Conservation (phyloP, 2,329 filamentous ascomycete species). For the Cytospora leucostoma region DNA sequence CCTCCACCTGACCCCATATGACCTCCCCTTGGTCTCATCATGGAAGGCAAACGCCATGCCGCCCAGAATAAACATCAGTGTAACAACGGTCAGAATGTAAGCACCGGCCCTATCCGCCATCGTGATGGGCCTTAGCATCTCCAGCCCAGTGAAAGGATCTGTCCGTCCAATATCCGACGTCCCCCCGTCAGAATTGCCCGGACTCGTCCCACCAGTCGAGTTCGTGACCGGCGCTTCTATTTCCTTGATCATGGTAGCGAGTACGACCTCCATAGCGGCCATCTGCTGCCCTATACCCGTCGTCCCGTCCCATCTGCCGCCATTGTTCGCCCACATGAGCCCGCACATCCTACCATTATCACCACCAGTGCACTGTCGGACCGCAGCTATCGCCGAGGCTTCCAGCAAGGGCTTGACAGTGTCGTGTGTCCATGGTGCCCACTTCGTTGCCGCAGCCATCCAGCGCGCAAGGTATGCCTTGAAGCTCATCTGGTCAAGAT, state of each 20-base stretch:
- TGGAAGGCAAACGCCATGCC: slow-evolving; percentile 23
- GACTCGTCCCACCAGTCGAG: slow-evolving; percentile 59
- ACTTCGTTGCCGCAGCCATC: slow-evolving; percentile 63
- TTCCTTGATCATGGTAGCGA: slow-evolving; percentile 59
- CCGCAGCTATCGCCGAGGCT: slow-evolving; percentile 59
- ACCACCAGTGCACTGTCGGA: slow-evolving; percentile 59
- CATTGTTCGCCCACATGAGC: slow-evolving; percentile 57
- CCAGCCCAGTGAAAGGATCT: slow-evolving; percentile 30
- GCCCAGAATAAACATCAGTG: slow-evolving; percentile 13
- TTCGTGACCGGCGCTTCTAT: slow-evolving; percentile 47
- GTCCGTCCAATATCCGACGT: slow-evolving; percentile 48
- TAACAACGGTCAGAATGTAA: slow-evolving; percentile 56
- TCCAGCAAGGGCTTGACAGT: slow-evolving; percentile 55
- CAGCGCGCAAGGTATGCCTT: slow-evolving; percentile 64
- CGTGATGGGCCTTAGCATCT: slow-evolving; percentile 46
- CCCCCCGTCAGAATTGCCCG: slow-evolving; percentile 44
- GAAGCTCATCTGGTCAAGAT: slow-evolving; percentile 62
- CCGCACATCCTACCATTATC: slow-evolving; percentile 60
- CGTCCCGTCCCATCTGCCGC: slow-evolving; percentile 55
- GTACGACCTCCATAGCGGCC: slow-evolving; percentile 65
- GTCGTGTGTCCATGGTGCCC: slow-evolving; percentile 60
- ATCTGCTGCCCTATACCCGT: slow-evolving; percentile 71
- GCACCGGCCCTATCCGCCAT: slow-evolving; percentile 69
- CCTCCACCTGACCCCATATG: slow-evolving; percentile 10
- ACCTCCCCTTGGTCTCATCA: slow-evolving; percentile 17